phyloP scores from a whole-genome alignment of 2,329 filamentous ascomycete genomes.

The Didymellaceae sp. region DNA sequence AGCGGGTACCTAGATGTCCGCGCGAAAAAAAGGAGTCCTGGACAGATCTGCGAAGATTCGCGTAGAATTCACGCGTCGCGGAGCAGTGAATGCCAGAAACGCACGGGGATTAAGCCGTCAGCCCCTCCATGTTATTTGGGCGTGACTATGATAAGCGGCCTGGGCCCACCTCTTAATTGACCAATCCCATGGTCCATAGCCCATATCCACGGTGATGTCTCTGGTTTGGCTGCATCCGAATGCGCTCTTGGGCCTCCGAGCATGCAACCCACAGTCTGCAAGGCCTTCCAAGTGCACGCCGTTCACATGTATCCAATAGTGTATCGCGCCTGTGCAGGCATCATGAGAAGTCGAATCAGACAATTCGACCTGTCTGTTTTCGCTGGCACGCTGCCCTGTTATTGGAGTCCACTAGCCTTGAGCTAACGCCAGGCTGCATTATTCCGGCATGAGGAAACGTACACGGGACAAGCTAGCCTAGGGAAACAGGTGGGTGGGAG shows the following conservation, averaged over 20 bases:
- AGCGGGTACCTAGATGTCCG: background rate
- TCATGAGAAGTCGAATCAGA: constrained; percentile 34
- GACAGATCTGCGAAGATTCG: constrained; percentile 9
- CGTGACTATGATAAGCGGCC: constrained; percentile 17
- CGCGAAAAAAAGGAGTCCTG: background rate
- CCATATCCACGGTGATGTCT: constrained; percentile 14
- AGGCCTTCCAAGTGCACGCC: constrained; percentile 17
- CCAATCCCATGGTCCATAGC: constrained; percentile 11
- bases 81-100: constrained; percentile 9
- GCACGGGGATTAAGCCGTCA: constrained; percentile 15
- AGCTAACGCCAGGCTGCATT: constrained; percentile 36
- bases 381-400: constrained; percentile 24
- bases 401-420: constrained; percentile 31
- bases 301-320: constrained; percentile 28
- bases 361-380: constrained; percentile 28
- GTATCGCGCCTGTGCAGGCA: constrained; percentile 27
- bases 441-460: constrained; percentile 47
- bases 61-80: constrained; percentile 6
- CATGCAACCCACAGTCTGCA: constrained; percentile 33
- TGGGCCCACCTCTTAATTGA: constrained; percentile 12
- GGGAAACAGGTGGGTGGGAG: constrained; percentile 16
- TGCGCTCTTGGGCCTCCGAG: constrained; percentile 24
- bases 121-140: constrained; percentile 11
- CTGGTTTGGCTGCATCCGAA: constrained; percentile 19
- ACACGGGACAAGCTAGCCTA: constrained; percentile 47